Base-by-base conservation (phyloP, 1,284 basidiomycete species). In the Ceratobasidium sp. region DNA sequence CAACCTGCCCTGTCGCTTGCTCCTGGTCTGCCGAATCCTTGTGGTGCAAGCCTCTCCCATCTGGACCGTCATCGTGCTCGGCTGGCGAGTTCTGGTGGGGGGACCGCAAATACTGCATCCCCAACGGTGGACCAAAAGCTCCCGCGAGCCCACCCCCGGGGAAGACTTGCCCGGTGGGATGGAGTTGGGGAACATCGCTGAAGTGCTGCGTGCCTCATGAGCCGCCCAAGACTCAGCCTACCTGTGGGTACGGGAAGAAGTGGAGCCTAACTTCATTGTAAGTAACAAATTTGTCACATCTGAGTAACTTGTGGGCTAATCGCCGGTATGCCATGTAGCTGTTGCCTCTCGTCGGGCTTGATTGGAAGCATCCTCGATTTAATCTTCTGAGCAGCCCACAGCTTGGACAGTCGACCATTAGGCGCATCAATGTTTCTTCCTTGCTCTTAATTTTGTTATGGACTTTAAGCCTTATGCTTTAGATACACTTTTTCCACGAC, bases 21-120 rank as follows among this genome's bases (percentile, higher is more conserved):
- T 75, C 61, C 39, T 75, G 72, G 72, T 61, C 26, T 40, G 60
- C 33, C 33, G 72, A 75, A 55, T 64, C 60, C 49, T 23, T 51
- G 44, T 64, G 39, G 60, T 75, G 72, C 72, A 75, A 75, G 39
- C 72, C 72, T n/a, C 46, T 75, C 15, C 72, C 71, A n/a, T 53
- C 72, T 42, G 61, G 72, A 7, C 72, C 72, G 9, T 75, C 60
- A 3, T 75, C 72, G 60, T 75, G 72, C 61, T 55, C 49, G 40
- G 23, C 44, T 28, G 72, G 49, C 46, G 72, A 75, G 58, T 75
- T 75, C 56, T 75, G 72, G 72, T 75, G 72, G 72, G 61, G n/a
- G 23, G 72, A 75, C 33, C 72, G 72, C 49, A 75, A 75, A 28
- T 64, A 49, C 61, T 75, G 72, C 46, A 18, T 75, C 15, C 44